Evolutionary conservation across 106 monocot genomes (phyloP).

Genomic region (Chionographis japonica): DNA sequence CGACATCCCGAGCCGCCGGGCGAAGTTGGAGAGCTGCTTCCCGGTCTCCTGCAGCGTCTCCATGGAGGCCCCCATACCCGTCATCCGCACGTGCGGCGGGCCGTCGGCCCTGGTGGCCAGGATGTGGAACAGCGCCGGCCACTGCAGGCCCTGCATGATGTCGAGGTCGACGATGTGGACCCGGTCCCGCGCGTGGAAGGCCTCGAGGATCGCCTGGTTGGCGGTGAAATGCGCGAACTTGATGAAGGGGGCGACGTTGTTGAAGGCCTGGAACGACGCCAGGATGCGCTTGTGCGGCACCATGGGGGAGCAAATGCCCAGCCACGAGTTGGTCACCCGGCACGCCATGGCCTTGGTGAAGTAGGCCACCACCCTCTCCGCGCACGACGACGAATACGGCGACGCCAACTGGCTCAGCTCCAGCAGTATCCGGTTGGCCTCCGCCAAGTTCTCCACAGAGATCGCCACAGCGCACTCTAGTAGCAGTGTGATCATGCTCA

Average conservation of each 20-base stretch:
- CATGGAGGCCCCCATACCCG: slow-evolving; percentile 22
- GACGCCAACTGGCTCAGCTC: slow-evolving; percentile 36
- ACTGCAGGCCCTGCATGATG: slow-evolving; percentile 53
- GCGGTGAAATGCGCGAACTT: slow-evolving; percentile 42
- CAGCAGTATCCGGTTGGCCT: slow-evolving; percentile 26
- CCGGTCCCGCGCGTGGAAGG: slow-evolving; percentile 12
- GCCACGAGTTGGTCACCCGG: slow-evolving; percentile 25
- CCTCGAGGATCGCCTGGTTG: slow-evolving; percentile 45
- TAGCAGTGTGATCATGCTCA: slow-evolving; percentile 24
- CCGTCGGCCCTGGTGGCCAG: slow-evolving; percentile 29
- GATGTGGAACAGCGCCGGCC: slow-evolving; percentile 46
- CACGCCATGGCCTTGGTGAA: slow-evolving; percentile 41
- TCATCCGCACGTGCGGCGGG: slow-evolving; percentile 32
- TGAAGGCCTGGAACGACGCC: slow-evolving; percentile 27
- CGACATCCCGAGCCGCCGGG: slow-evolving; percentile 12
- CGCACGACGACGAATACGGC: slow-evolving; percentile 35
- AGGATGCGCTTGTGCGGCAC: slow-evolving; percentile 19
- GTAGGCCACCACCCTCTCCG: slow-evolving; percentile 47
- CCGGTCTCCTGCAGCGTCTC: slow-evolving; percentile 30
- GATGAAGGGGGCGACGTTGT: slow-evolving; percentile 36
- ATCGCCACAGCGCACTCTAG: slow-evolving; percentile 43
- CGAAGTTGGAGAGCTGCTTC: slow-evolving; percentile 21
- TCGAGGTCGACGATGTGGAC: slow-evolving; percentile 53
- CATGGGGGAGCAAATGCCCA: slow-evolving; percentile 13
- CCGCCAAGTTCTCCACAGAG: slow-evolving; percentile 25